Percentiles rank a stretch among this genome's conserved stretches.
Evolutionary conservation across 2,329 filamentous ascomycete species (phyloP).

Genomic region (Colletotrichum shisoi): DNA sequence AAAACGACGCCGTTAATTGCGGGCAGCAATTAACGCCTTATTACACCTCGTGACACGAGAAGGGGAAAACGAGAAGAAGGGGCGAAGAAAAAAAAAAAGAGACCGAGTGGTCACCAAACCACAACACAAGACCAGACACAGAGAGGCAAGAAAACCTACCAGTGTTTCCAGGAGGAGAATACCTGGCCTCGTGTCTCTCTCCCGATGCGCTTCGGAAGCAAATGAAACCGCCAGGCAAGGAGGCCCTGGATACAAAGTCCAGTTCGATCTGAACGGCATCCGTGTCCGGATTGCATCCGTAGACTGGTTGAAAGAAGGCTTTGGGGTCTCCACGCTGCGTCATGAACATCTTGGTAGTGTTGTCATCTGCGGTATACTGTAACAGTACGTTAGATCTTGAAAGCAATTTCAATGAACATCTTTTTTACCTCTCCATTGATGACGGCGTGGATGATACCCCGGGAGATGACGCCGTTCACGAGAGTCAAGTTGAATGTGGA

Average conservation of each 20-base stretch:
- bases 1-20: too few species aligned
- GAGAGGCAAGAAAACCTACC: constrained; percentile 42
- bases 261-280: constrained; percentile 52
- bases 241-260: constrained; percentile 46
- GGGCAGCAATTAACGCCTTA: too few species aligned
- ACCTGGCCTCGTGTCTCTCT: constrained; percentile 53
- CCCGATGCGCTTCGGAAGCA: constrained; percentile 52
- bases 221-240: constrained; percentile 49
- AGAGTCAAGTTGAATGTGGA: constrained; percentile 50
- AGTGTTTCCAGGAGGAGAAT: constrained; percentile 52
- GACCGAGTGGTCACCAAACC: too few species aligned
- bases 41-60: too few species aligned
- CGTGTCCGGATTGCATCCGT: constrained; percentile 54
- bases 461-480: constrained; percentile 49
- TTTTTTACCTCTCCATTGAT: constrained; percentile 55
- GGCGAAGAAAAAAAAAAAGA: too few species aligned
- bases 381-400: constrained; percentile 5
- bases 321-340: constrained; percentile 54
- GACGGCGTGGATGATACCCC: constrained; percentile 48
- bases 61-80: too few species aligned
- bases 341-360: constrained; percentile 60
- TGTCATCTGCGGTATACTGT: constrained; percentile 53
- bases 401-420: not conserved
- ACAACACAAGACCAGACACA: not conserved
- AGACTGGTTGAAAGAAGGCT: constrained; percentile 52